These are phyloP conservation scores for Tubosaeta sp. DNA, from an alignment of 768 basidiomycete species.

Conservation along the genomic window DNA sequence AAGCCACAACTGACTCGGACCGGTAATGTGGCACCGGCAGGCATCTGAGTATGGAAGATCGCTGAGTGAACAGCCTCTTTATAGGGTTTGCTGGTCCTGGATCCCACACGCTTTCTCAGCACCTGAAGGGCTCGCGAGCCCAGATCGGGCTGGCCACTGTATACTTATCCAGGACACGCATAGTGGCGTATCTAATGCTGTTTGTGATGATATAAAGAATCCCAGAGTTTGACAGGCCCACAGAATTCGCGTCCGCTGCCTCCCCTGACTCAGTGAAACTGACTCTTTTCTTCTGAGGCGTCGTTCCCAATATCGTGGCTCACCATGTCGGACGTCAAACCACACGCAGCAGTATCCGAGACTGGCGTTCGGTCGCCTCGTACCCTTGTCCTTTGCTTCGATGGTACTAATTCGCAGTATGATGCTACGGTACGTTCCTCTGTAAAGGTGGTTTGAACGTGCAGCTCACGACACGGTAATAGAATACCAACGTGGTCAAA, in stretches of 20 bases:
- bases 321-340: conserved; percentile 16
- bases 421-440: conserved; percentile 37
- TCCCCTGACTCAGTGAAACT: not conserved
- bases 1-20: not conserved
- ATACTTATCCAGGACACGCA: not conserved
- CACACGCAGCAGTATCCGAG: not conserved
- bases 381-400: conserved; percentile 63
- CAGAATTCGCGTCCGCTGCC: not conserved
- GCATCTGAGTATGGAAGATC: not conserved
- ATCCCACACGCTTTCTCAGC: not conserved
- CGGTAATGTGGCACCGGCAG: not conserved
- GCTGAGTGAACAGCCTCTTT: not conserved
- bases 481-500: conserved; percentile 70
- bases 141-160: not conserved
- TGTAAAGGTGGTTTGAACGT: not conserved
- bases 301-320: not conserved
- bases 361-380: conserved; percentile 26
- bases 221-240: too few species aligned
- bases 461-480: not conserved
- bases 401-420: conserved; percentile 60
- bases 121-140: not conserved
- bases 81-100: not conserved
- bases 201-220: too few species aligned
- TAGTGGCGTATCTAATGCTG: not conserved
- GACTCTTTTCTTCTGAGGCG: not conserved